Conservation (phyloP, 2,329 filamentous ascomycete genomes). For the Parascedosporium putredinis region DNA sequence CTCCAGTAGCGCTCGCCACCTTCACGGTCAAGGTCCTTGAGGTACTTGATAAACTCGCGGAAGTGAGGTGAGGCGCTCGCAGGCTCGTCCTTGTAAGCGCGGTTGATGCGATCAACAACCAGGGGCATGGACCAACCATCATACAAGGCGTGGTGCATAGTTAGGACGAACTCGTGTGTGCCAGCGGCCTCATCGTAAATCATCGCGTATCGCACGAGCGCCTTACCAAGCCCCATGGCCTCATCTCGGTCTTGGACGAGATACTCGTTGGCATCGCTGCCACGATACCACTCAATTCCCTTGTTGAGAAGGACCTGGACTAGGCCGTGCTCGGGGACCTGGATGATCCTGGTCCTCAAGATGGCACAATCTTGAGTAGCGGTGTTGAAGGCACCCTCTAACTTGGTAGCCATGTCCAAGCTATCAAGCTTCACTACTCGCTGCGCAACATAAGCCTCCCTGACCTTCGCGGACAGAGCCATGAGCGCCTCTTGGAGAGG, state of each 20-base stretch:
- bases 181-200: conserved; percentile 21
- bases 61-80: conserved; percentile 18
- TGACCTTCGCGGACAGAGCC: conserved; percentile 38
- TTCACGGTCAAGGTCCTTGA: conserved; percentile 26
- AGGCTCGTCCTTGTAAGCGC: conserved; percentile 28
- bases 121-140: conserved; percentile 47
- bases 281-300: conserved; percentile 24
- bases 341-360: conserved; percentile 38
- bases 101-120: conserved; percentile 36
- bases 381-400: conserved; percentile 32
- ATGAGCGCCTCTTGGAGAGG: conserved; percentile 44
- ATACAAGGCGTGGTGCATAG: conserved; percentile 46
- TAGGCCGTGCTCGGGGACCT: conserved; percentile 30
- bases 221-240: conserved; percentile 32
- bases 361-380: conserved; percentile 28
- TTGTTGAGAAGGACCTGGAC: conserved; percentile 36
- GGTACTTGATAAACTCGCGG: conserved; percentile 39
- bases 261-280: conserved; percentile 27
- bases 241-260: conserved; percentile 28
- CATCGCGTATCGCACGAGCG: conserved; percentile 35
- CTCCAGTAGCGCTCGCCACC: conserved; percentile 36
- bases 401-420: conserved; percentile 22
- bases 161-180: conserved; percentile 36
- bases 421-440: conserved; percentile 32
- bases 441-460: conserved; percentile 42